Percentiles rank a stretch among this genome's conserved stretches.
These are phyloP conservation scores for Glebionis coronaria DNA, from an alignment of 129 eudicot species.

Conservation along the genomic window DNA sequence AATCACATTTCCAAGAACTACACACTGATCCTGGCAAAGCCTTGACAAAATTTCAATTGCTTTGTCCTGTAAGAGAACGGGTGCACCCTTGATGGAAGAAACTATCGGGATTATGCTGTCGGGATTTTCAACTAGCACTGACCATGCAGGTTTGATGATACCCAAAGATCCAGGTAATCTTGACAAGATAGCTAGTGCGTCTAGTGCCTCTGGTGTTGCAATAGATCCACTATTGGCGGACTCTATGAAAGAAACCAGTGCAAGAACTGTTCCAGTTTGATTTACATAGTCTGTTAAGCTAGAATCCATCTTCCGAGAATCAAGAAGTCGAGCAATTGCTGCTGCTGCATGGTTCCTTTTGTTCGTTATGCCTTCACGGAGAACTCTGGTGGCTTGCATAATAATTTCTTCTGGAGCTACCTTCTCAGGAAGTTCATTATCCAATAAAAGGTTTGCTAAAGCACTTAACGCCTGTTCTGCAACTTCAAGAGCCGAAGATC, in stretches of 20 bases:
- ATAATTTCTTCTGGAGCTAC: constrained; percentile 76
- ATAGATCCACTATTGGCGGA: constrained; percentile 44
- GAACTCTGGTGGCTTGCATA: constrained; percentile 74
- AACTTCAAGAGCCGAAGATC: constrained; percentile 65
- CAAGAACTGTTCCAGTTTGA: constrained; percentile 81
- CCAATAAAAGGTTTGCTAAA: constrained; percentile 79
- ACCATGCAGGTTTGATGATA: constrained; percentile 72
- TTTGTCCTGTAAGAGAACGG: constrained; percentile 71
- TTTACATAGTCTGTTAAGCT: constrained; percentile 62
- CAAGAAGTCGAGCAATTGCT: constrained; percentile 84
- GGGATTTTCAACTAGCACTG: constrained; percentile 75
- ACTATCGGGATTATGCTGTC: constrained; percentile 77
- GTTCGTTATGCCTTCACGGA: constrained; percentile 61
- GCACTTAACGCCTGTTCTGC: constrained; percentile 93
- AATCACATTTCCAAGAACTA: constrained; percentile 64
- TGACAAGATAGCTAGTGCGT: constrained; percentile 80
- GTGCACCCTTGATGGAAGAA: constrained; percentile 65
- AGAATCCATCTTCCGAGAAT: constrained; percentile 54
- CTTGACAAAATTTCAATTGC: constrained; percentile 84
- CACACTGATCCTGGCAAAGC: constrained; percentile 70
- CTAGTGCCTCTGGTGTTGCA: constrained; percentile 73
- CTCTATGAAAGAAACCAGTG: constrained; percentile 82
- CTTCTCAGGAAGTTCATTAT: constrained; percentile 66
- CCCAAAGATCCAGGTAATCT: constrained; percentile 58
- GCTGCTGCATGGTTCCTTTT: constrained; percentile 93